Conservation (phyloP, 768 basidiomycete species). For the Termitomyces titanicus region DNA sequence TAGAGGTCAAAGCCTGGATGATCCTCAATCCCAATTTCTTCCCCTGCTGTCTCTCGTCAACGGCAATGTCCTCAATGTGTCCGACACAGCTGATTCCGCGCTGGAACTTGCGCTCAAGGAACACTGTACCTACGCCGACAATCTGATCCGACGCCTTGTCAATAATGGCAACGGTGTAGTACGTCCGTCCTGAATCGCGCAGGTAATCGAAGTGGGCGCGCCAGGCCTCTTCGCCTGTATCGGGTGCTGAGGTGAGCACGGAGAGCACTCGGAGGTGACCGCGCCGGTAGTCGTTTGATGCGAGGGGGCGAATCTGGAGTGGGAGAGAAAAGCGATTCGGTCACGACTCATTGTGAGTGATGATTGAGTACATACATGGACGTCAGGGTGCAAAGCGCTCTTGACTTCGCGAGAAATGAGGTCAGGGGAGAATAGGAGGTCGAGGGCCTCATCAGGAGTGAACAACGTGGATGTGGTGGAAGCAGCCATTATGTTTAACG, state of each 20-base stretch:
- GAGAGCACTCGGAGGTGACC: slow-evolving; percentile 83
- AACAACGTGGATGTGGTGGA: slow-evolving; percentile 25
- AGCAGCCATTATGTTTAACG: slow-evolving; percentile 11
- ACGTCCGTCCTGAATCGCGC: slow-evolving; percentile 54
- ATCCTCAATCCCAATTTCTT: slow-evolving; percentile 86
- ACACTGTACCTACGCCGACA: slow-evolving; percentile 80
- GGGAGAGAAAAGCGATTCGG: too few relatives aligned
- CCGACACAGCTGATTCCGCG: slow-evolving; percentile 83
- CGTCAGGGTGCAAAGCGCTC: slow-evolving; percentile 53
- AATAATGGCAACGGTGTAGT: slow-evolving; percentile 85
- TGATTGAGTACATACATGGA: slow-evolving; percentile 27
- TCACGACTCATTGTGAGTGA: neutral
- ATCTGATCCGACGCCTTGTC: slow-evolving; percentile 71
- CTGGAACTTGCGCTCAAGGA: slow-evolving; percentile 94
- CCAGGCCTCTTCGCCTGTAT: slow-evolving; percentile 68
- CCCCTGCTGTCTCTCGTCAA: slow-evolving; percentile 84
- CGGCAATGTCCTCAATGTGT: slow-evolving; percentile 98
- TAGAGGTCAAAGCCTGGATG: slow-evolving; percentile 79
- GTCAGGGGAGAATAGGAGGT: slow-evolving; percentile 72
- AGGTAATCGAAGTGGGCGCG: slow-evolving; percentile 61
- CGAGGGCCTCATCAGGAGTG: slow-evolving; percentile 63
- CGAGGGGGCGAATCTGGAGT: slow-evolving; percentile 92
- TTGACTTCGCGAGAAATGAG: slow-evolving; percentile 68
- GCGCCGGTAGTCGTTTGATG: slow-evolving; percentile 76
- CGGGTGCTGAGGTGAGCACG: slow-evolving; percentile 70